A percentile compares a stretch with the other conserved stretches of the same genome.
phyloP scores from a whole-genome alignment of 176 grass and related monocot genomes.

The Aegilops speltoides region DNA sequence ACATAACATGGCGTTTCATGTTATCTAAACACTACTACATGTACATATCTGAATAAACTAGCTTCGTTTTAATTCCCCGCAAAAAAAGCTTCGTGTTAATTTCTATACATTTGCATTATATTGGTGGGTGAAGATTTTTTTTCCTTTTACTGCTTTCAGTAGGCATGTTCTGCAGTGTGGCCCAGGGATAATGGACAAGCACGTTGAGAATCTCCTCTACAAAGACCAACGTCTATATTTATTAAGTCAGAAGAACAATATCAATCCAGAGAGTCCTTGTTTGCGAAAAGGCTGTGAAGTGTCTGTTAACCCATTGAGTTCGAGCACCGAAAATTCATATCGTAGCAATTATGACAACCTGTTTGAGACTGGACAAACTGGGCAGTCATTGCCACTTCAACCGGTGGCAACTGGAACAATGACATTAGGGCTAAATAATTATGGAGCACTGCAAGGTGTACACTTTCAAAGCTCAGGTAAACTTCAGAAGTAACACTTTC shows the following conservation, averaged over 20 bases:
- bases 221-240: background rate
- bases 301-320: background rate
- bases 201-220: background rate
- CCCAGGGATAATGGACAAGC: slow-evolving; percentile 19
- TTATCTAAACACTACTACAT: background rate
- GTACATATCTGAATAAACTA: background rate
- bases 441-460: background rate
- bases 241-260: slow-evolving; percentile 1
- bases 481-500: background rate
- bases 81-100: background rate
- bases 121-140: background rate
- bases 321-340: background rate
- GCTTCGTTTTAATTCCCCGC: background rate
- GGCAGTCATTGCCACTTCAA: background rate
- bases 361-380: background rate
- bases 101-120: background rate
- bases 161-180: slow-evolving; percentile 8
- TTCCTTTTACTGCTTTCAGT: background rate
- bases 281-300: background rate
- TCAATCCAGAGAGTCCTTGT: background rate
- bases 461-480: background rate
- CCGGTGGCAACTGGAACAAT: background rate
- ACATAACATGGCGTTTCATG: background rate
- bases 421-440: background rate
- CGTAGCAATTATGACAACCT: background rate